Conservation (phyloP, 2,329 filamentous ascomycete genomes). For the Whalleya microplaca region DNA sequence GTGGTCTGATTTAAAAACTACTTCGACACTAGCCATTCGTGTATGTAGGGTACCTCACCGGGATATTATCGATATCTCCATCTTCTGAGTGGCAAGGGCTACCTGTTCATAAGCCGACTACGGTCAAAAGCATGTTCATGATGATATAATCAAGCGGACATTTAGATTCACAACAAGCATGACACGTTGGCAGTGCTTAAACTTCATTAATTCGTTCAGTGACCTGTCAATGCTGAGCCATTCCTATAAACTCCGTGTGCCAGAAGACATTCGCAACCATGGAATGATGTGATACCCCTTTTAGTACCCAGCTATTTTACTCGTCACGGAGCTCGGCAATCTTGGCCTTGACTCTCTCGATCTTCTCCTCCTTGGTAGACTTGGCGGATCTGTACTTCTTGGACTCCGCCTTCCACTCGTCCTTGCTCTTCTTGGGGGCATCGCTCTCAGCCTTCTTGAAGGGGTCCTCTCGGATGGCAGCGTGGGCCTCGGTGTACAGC, state of each 20-base stretch:
- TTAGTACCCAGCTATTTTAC: slow-evolving; percentile 36
- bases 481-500: slow-evolving; percentile 91
- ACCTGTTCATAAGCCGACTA: background rate
- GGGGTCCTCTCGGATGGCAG: slow-evolving; percentile 95
- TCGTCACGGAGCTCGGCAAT: slow-evolving; percentile 77
- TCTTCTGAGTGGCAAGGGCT: background rate
- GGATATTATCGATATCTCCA: too few relatives aligned
- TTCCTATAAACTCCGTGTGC: slow-evolving; percentile 38
- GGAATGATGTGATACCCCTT: slow-evolving; percentile 31
- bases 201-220: slow-evolving; percentile 37
- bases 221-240: slow-evolving; percentile 31
- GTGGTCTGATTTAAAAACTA: too few relatives aligned
- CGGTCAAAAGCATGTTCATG: background rate
- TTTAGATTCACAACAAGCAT: slow-evolving; percentile 7
- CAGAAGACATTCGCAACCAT: slow-evolving; percentile 37
- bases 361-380: slow-evolving; percentile 82
- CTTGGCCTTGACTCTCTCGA: slow-evolving; percentile 83
- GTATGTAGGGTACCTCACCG: too few relatives aligned
- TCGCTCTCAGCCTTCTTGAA: slow-evolving; percentile 86
- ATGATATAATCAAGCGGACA: background rate
- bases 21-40: too few relatives aligned
- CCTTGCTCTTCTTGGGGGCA: slow-evolving; percentile 92
- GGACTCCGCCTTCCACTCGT: slow-evolving; percentile 93
- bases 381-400: slow-evolving; percentile 83
- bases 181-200: slow-evolving; percentile 27